These are phyloP conservation scores for Boletellus ananiceps DNA, from an alignment of 768 basidiomycete species.

Conservation along the genomic window DNA sequence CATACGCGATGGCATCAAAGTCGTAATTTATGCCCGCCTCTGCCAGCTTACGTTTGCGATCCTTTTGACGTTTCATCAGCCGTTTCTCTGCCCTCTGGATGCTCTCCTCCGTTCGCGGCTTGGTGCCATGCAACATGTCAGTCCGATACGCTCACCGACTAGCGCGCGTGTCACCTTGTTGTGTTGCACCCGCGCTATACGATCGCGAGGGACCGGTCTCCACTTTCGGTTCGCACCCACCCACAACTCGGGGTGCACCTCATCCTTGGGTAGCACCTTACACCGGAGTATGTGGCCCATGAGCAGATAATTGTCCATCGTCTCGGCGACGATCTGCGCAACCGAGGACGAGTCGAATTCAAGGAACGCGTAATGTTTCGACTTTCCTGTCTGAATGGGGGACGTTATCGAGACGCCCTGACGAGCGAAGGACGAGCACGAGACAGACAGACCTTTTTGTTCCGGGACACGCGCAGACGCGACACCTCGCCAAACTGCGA, in stretches of 20 bases:
- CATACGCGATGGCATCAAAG: conserved; percentile 77
- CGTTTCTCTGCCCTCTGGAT: conserved; percentile 60
- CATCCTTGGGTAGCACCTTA: conserved; percentile 82
- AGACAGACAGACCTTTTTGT: conserved; percentile 67
- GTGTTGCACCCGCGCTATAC: conserved; percentile 66
- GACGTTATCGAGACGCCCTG: neutral
- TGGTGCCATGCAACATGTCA: conserved; percentile 5
- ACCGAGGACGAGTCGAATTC: conserved; percentile 89
- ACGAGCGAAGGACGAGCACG: too few relatives aligned
- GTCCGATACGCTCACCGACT: neutral
- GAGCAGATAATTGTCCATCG: conserved; percentile 98
- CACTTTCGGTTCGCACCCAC: conserved; percentile 95
- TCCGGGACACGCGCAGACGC: conserved; percentile 84
- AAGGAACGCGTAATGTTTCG: conserved; percentile 96
- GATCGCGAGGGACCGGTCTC: conserved; percentile 68
- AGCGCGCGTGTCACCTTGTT: conserved; percentile 59
- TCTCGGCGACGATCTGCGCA: conserved; percentile 93
- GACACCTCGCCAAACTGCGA: conserved; percentile 91
- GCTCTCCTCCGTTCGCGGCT: conserved; percentile 74
- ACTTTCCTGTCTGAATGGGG: conserved; percentile 71
- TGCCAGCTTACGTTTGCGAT: conserved; percentile 73
- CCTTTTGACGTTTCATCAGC: conserved; percentile 70
- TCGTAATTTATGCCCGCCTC: conserved; percentile 86
- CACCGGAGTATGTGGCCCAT: conserved; percentile 92
- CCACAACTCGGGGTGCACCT: conserved; percentile 94